Evolutionary conservation across 169 alveolate genomes (phyloP), one percentile per base, ranked within the genome.

Genomic region (Amoebophrya sp.): DNA sequence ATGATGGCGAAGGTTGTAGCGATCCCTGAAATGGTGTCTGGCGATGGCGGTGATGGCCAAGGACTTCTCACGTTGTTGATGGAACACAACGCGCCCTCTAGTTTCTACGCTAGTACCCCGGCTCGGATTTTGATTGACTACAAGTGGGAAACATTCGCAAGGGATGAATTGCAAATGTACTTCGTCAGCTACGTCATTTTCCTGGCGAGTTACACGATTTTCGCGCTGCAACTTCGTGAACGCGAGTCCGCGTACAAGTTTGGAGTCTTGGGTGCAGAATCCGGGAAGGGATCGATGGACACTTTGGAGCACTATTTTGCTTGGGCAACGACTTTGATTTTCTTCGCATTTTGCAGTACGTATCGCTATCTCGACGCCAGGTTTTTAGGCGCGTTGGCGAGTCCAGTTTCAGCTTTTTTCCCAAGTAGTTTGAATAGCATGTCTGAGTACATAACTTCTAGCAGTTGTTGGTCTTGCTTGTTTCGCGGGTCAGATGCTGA

Each of bases 91-190:
- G 83, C n/a, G 36, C 83, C 83, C 36, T 26, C 38, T 36, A 12
- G 36, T 10, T 65, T 65, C 83, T 65, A 65, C 83, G 83, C 83
- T 1, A 6, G 33, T 6, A 65, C 83, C 36, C 83, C 83, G 83
- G 83, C 83, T 0, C 83, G 83, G 83, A 65, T 65, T 65, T 26
- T 65, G 83, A 65, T 65, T 36, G n/a, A 65, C 83, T 65, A 65
- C 83, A 65, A 65, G 33, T 65, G 83, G 83, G 83, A 65, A 65
- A 0, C 83, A 0, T 65, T 26, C n/a, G 83, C 83, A 18, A 29
- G 83, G 83, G 83, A 65, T 36, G 83, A 65, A 18, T 36, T 65
- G 83, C 2, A 65, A 36, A 65, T 65, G 83, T 65, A 65, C 83
- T 65, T 65, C 26, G 83, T 65, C 83, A 65, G 39, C 36, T 65